These are phyloP conservation scores for Schizophyllum commune DNA, from an alignment of 1,284 basidiomycete genomes.

Conservation along the genomic window DNA sequence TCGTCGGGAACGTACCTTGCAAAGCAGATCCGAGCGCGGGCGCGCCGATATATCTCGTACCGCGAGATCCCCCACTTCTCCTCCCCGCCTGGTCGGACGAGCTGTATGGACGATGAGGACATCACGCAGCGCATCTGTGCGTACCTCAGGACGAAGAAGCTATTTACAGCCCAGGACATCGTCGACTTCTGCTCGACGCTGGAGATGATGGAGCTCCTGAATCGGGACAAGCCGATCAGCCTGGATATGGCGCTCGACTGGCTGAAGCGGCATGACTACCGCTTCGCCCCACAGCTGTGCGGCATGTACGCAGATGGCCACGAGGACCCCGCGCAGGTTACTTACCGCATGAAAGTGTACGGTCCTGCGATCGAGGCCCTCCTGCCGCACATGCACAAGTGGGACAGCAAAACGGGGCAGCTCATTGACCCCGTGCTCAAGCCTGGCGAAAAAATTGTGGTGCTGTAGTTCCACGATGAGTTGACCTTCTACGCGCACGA, in stretches of 20 bases:
- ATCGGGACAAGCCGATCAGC: conserved; percentile 2
- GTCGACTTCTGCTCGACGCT: conserved; percentile 18
- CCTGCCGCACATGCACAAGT: background rate
- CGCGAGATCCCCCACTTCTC: background rate
- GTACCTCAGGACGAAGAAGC: conserved; percentile 4
- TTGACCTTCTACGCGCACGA: conserved; percentile 28
- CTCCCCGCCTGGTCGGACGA: background rate
- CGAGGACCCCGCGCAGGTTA: conserved; percentile 4
- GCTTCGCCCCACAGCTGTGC: background rate
- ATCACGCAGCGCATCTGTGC: background rate
- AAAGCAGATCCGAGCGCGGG: background rate
- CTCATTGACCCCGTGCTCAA: background rate
- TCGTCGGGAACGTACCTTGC: background rate
- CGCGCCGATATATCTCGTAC: background rate
- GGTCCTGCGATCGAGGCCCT: background rate
- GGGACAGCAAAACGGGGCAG: background rate
- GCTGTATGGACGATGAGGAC: background rate
- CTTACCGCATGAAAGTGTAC: conserved; percentile 1
- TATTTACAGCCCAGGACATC: conserved; percentile 21
- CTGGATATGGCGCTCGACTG: background rate
- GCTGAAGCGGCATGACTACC: background rate
- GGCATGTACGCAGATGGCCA: conserved; percentile 8
- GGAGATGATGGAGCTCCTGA: conserved; percentile 15
- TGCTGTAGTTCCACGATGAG: conserved; percentile 21
- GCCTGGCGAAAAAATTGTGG: background rate